Conservation (phyloP, 179 eudicot species). For the Vitellaria paradoxa region DNA sequence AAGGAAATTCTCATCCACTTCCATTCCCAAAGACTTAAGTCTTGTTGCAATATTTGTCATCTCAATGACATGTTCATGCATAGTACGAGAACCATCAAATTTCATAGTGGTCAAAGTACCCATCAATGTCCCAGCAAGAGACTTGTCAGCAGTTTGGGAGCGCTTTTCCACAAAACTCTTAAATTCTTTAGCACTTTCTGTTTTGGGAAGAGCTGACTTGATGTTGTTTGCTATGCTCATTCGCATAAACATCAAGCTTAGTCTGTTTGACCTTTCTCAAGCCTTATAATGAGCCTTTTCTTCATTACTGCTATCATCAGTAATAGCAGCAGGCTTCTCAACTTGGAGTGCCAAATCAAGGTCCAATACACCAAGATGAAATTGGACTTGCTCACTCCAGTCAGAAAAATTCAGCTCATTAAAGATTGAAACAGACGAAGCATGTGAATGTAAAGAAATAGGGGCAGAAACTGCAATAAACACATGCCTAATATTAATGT, state of each 20-base stretch:
- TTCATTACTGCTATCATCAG: not conserved
- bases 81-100: conserved; percentile 19
- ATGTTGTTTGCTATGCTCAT: conserved; percentile 8
- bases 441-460: too few species aligned
- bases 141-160: conserved; percentile 16
- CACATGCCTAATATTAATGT: too few species aligned
- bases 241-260: conserved; percentile 23
- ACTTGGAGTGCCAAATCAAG: not conserved
- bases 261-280: conserved; percentile 14
- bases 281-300: conserved; percentile 4
- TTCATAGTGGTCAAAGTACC: conserved; percentile 24
- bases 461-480: too few species aligned
- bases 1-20: conserved; percentile 19
- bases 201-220: conserved; percentile 5
- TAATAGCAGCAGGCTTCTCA: not conserved
- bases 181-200: conserved; percentile 23
- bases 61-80: conserved; percentile 24
- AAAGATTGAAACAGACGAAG: too few species aligned
- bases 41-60: conserved; percentile 17
- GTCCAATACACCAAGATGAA: not conserved
- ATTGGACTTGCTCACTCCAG: not conserved
- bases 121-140: conserved; percentile 26
- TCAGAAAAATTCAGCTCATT: not conserved
- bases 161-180: conserved; percentile 20
- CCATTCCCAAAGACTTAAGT: conserved; percentile 23